Evolutionary conservation across 2,329 filamentous ascomycete species (phyloP).

Genomic region (Dothistroma septosporum): DNA sequence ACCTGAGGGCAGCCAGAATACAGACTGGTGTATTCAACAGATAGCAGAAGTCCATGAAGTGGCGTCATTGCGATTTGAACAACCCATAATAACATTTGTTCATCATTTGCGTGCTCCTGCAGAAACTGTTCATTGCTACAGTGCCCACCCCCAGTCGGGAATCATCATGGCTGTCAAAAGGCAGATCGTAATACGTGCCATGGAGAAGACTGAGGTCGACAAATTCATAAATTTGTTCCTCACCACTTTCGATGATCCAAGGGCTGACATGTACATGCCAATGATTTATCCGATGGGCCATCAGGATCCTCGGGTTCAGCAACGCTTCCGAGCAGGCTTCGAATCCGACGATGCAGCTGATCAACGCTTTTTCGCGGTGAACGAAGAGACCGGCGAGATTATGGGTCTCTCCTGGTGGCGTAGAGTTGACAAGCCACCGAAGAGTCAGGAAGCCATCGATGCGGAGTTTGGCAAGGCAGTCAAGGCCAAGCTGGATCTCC

Average conservation of each 20-base stretch:
- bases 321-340: constrained; percentile 2
- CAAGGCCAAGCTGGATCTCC: constrained; percentile 6
- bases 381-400: constrained; percentile 9
- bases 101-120: too few species aligned
- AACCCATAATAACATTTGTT: too few species aligned
- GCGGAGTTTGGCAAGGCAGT: constrained; percentile 6
- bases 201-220: background rate
- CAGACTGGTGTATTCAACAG: too few species aligned
- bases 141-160: too few species aligned
- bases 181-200: background rate
- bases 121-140: too few species aligned
- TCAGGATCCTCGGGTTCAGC: constrained; percentile 3
- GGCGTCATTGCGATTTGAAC: too few species aligned
- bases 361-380: constrained; percentile 11
- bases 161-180: background rate
- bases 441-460: constrained; percentile 8
- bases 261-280: constrained; percentile 12
- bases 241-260: constrained; percentile 9
- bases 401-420: constrained; percentile 16
- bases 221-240: constrained; percentile 12
- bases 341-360: constrained; percentile 1
- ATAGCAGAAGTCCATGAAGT: too few species aligned
- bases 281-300: constrained; percentile 16
- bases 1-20: too few species aligned
- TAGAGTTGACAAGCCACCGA: background rate